These are phyloP conservation scores for Plasmopara viticola DNA, from an alignment of 352 stramenopile genomes.

Conservation along the genomic window DNA sequence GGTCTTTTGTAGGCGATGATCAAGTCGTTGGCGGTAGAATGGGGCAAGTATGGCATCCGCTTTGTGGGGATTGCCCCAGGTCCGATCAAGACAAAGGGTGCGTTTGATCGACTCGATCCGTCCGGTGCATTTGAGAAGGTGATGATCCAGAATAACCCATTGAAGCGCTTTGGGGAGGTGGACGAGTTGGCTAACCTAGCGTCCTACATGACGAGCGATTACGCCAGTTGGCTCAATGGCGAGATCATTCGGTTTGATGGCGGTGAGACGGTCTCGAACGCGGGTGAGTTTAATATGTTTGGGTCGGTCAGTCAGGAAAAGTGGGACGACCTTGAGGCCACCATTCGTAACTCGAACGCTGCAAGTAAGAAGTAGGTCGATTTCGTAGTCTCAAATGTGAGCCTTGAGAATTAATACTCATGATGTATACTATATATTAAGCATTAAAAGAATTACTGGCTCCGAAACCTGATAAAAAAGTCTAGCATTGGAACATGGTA, in stretches of 20 bases:
- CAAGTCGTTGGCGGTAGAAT: slow-evolving; percentile 93
- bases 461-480: too few species aligned
- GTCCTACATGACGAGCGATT: slow-evolving; percentile 73
- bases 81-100: slow-evolving; percentile 88
- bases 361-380: slow-evolving; percentile 44
- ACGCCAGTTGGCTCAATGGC: slow-evolving; percentile 76
- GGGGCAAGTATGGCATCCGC: slow-evolving; percentile 92
- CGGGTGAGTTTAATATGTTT: slow-evolving; percentile 82
- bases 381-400: not conserved
- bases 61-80: slow-evolving; percentile 96
- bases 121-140: slow-evolving; percentile 60
- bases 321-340: slow-evolving; percentile 66
- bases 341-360: slow-evolving; percentile 53
- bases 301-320: slow-evolving; percentile 45
- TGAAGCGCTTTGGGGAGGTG: slow-evolving; percentile 66
- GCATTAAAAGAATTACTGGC: too few species aligned
- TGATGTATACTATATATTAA: too few species aligned
- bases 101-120: slow-evolving; percentile 73
- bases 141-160: slow-evolving; percentile 62
- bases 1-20: slow-evolving; percentile 83
- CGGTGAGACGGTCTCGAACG: slow-evolving; percentile 65
- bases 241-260: slow-evolving; percentile 80
- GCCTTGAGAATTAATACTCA: too few species aligned
- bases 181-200: slow-evolving; percentile 76
- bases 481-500: too few species aligned